phyloP scores from a whole-genome alignment of 2,329 filamentous ascomycete genomes.

The Diaporthe longicolla region DNA sequence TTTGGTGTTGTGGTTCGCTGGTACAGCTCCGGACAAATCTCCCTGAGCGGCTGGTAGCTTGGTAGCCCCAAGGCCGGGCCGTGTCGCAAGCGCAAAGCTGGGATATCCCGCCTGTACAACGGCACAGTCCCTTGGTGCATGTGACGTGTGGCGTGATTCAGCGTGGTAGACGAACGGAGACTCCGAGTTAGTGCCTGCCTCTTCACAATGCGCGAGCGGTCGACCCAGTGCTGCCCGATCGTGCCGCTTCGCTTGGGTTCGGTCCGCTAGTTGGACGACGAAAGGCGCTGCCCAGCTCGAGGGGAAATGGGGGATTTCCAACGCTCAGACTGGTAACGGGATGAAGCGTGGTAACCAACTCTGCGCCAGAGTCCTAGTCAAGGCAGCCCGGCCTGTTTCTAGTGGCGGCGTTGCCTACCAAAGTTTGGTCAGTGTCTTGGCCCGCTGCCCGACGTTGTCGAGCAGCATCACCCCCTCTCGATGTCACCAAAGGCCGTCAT shows the following conservation, averaged over 20 bases:
- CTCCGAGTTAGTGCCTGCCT: conserved; percentile 21
- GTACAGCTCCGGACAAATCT: conserved; percentile 13
- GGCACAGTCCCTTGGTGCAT: conserved; percentile 26
- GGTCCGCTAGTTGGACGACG: conserved; percentile 24
- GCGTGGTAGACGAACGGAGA: conserved; percentile 30
- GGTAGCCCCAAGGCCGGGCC: conserved; percentile 28
- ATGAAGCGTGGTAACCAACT: conserved; percentile 1
- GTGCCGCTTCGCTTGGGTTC: conserved; percentile 15
- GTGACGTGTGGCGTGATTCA: conserved; percentile 29
- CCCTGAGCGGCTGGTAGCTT: conserved; percentile 8
- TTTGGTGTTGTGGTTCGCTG: conserved; percentile 9
- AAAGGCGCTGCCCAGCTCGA: neutral
- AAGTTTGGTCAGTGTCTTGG: conserved; percentile 16
- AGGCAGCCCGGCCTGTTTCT: conserved; percentile 13
- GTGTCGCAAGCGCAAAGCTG: conserved; percentile 18
- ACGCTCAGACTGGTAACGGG: conserved; percentile 21
- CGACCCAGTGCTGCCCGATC: neutral
- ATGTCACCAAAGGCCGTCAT: neutral
- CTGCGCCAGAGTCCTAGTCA: neutral
- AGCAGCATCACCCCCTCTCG: conserved; percentile 11
- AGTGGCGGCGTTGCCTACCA: conserved; percentile 11
- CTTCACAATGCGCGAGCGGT: conserved; percentile 16
- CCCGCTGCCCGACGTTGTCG: neutral
- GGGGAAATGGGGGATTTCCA: neutral
- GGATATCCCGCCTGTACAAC: conserved; percentile 32